Conservation (phyloP, 2,329 filamentous ascomycete species). For the Pseudogymnoascus sp. region DNA sequence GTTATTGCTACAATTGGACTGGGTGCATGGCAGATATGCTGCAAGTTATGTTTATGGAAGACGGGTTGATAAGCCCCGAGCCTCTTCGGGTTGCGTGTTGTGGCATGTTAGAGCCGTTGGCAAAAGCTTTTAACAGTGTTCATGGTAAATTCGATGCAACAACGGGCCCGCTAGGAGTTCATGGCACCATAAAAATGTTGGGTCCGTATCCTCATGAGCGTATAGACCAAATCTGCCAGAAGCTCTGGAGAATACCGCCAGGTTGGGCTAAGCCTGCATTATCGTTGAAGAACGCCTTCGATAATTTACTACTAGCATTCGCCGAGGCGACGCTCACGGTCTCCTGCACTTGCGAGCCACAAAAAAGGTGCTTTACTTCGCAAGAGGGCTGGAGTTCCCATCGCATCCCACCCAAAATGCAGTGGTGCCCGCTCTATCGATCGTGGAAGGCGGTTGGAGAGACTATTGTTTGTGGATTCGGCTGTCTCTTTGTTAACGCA, state of each 20-base stretch:
- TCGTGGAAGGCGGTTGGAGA: too few species aligned
- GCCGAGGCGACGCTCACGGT: neutral
- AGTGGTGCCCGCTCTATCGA: too few species aligned
- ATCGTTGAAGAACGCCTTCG: neutral
- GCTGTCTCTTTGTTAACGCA: too few species aligned
- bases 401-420: too few species aligned
- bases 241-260: neutral
- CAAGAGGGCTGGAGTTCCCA: too few species aligned
- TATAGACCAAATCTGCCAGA: neutral
- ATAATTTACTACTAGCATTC: neutral
- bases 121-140: too few species aligned
- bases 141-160: too few species aligned
- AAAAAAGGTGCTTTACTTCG: too few species aligned
- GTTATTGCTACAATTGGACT: neutral
- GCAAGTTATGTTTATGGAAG: neutral
- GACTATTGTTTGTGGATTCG: too few species aligned
- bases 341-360: neutral
- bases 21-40: neutral
- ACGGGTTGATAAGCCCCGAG: neutral
- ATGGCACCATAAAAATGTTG: neutral
- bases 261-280: neutral
- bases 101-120: neutral
- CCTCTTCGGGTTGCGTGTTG: neutral
- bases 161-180: neutral
- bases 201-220: neutral